Conservation (phyloP, 305 asterid species). For the Fraxinus angustifolia region DNA sequence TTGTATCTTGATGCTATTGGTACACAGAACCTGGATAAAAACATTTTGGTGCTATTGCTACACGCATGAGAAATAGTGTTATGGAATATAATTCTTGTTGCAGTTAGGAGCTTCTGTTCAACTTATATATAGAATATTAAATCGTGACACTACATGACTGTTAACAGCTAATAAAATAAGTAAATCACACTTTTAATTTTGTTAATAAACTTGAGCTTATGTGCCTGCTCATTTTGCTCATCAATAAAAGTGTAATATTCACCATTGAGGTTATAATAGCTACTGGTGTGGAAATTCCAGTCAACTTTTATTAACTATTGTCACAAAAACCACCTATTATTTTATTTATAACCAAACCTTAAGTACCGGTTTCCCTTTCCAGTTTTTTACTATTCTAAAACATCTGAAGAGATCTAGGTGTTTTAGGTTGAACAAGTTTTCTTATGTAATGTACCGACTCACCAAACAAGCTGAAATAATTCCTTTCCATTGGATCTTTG, state of each 20-base stretch:
- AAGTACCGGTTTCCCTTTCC: background rate
- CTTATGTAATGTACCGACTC: background rate
- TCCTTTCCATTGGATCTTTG: background rate
- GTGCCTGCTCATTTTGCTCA: background rate
- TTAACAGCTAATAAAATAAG: slow-evolving; percentile 5
- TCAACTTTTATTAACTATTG: background rate
- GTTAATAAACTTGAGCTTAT: background rate
- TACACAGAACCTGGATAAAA: background rate
- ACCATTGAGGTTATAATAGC: background rate
- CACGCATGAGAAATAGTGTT: background rate
- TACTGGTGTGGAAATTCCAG: background rate
- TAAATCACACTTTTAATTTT: background rate
- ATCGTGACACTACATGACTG: background rate
- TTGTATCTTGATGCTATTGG: background rate
- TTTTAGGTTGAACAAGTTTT: background rate
- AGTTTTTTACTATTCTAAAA: background rate
- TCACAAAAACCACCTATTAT: background rate
- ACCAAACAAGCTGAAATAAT: background rate
- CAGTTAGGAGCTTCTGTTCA: slow-evolving; percentile 10
- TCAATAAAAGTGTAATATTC: background rate
- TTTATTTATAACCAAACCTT: background rate
- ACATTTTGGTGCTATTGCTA: background rate
- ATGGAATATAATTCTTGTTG: background rate
- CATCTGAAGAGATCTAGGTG: background rate
- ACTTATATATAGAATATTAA: background rate